A percentile compares a stretch with the other conserved stretches of the same genome.
Evolutionary conservation across 768 basidiomycete species (phyloP).

Genomic region (Termitomyces sp.): DNA sequence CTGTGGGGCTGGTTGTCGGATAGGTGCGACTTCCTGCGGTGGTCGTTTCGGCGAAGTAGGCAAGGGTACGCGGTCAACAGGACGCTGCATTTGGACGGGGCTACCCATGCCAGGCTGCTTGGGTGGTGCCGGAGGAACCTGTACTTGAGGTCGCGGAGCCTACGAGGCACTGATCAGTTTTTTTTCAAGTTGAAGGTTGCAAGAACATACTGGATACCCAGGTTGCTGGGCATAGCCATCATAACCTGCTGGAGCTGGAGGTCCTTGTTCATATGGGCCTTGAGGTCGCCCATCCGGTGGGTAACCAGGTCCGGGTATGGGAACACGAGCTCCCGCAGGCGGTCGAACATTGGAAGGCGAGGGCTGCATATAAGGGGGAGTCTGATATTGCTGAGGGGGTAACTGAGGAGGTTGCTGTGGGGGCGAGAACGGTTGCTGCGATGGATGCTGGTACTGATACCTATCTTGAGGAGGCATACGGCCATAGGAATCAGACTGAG

Average conservation of each 20-base stretch:
- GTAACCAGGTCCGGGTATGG: constrained; percentile 36
- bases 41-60: constrained; percentile 25
- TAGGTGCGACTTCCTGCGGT: constrained; percentile 25
- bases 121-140: constrained; percentile 24
- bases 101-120: constrained; percentile 34
- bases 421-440: constrained; percentile 23
- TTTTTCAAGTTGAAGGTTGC: not conserved
- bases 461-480: constrained; percentile 36
- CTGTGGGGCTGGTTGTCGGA: constrained; percentile 26
- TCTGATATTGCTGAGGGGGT: constrained; percentile 19
- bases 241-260: constrained; percentile 14
- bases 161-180: not conserved
- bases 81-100: constrained; percentile 24
- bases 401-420: constrained; percentile 24
- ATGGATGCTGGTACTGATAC: constrained; percentile 30
- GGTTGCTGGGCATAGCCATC: constrained; percentile 27
- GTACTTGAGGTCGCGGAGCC: constrained; percentile 17
- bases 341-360: constrained; percentile 30
- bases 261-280: constrained; percentile 28
- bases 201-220: constrained; percentile 32
- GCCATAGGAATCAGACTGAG: constrained; percentile 29
- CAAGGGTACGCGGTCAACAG: constrained; percentile 23
- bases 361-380: constrained; percentile 24
- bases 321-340: constrained; percentile 39
- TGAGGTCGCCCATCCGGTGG: constrained; percentile 35